Evolutionary conservation across 805 yeast species (phyloP).

Genomic region (Cyberlindnera petersonii): DNA sequence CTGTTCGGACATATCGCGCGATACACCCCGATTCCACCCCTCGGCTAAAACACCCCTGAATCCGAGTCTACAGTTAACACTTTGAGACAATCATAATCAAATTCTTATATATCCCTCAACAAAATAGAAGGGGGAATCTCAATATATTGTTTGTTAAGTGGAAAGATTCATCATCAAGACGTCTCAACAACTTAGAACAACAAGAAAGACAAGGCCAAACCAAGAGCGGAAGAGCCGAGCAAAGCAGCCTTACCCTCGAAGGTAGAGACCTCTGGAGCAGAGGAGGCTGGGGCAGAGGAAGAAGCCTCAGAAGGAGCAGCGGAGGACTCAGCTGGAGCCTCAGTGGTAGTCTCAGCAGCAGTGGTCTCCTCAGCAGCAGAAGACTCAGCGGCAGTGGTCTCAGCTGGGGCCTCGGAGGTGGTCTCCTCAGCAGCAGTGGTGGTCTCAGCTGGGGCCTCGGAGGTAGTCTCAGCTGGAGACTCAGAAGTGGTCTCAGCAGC

Average conservation of each 20-base stretch:
- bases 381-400: slow-evolving; percentile 16
- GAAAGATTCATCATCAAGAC: not conserved
- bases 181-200: slow-evolving; percentile 8
- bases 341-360: slow-evolving; percentile 21
- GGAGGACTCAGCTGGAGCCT: slow-evolving; percentile 1
- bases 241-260: slow-evolving; percentile 24
- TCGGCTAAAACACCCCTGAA: too few species aligned
- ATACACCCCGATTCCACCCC: too few species aligned
- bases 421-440: slow-evolving; percentile 6
- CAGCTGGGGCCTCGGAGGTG: slow-evolving; percentile 13
- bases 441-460: slow-evolving; percentile 3
- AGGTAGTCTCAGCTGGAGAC: slow-evolving; percentile 4
- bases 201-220: slow-evolving; percentile 20
- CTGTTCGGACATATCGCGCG: too few species aligned
- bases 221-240: slow-evolving; percentile 20
- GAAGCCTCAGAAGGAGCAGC: slow-evolving; percentile 10
- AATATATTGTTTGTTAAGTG: too few species aligned
- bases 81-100: too few species aligned
- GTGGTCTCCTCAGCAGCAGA: slow-evolving; percentile 25
- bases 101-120: too few species aligned
- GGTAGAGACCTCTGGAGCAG: slow-evolving; percentile 12
- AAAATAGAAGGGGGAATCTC: too few species aligned
- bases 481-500: slow-evolving; percentile 5
- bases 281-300: slow-evolving; percentile 12
- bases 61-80: too few species aligned